phyloP scores from a whole-genome alignment of 2,329 filamentous ascomycete species.

The Aspergillus sp. region DNA sequence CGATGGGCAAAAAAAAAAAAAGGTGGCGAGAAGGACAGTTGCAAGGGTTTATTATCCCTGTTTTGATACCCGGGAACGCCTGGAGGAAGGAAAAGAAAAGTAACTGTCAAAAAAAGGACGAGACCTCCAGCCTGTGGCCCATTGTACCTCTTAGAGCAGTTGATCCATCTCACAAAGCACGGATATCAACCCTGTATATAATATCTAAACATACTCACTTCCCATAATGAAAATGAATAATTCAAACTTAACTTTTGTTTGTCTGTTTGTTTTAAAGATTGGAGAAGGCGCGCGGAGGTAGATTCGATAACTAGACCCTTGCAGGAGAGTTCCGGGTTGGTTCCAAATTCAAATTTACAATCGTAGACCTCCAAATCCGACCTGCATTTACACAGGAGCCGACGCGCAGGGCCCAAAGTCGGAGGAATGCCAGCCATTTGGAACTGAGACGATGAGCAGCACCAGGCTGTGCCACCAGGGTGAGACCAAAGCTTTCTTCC shows the following conservation, averaged over 20 bases:
- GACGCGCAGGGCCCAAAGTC: not conserved
- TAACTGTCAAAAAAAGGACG: constrained; percentile 1
- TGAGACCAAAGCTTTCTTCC: not conserved
- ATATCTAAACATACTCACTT: constrained; percentile 10
- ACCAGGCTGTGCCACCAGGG: not conserved
- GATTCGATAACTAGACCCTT: not conserved
- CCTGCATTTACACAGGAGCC: not conserved
- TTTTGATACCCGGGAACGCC: not conserved
- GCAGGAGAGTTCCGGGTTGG: not conserved
- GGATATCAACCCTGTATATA: constrained; percentile 20
- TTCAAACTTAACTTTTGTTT: not conserved
- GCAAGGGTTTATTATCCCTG: constrained; percentile 2
- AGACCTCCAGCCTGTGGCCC: constrained; percentile 1
- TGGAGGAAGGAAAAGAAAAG: constrained; percentile 1
- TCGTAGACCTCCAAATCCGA: not conserved
- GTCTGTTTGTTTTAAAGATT: not conserved
- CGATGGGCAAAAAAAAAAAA: not conserved
- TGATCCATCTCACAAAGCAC: constrained; percentile 13
- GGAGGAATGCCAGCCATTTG: not conserved
- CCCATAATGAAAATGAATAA: constrained; percentile 7
- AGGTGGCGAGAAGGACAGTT: not conserved
- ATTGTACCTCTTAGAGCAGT: constrained; percentile 17
- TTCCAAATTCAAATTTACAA: not conserved
- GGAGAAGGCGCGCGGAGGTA: not conserved
- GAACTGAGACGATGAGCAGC: not conserved